These are phyloP conservation scores for Reticulascus tulasneorum DNA, from an alignment of 2,329 filamentous ascomycete species.

Conservation along the genomic window DNA sequence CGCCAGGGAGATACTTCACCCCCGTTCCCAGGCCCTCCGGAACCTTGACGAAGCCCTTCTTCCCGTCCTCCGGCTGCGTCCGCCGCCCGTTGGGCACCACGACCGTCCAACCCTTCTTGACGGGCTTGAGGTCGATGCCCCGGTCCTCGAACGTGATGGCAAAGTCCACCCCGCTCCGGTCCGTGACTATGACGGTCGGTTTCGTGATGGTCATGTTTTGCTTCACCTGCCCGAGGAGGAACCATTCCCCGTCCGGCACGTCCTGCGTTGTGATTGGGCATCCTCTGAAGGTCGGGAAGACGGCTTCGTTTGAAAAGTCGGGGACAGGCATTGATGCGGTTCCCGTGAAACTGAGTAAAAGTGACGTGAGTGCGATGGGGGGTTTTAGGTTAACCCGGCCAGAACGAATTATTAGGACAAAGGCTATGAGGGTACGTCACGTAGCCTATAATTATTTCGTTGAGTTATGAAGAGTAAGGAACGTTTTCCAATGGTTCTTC, in stretches of 20 bases:
- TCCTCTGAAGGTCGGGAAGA: conserved; percentile 30
- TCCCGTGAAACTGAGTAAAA: background rate
- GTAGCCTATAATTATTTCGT: too few species aligned
- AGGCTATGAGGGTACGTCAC: too few species aligned
- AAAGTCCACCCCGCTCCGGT: conserved; percentile 34
- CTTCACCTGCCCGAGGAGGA: conserved; percentile 41
- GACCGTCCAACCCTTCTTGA: conserved; percentile 35
- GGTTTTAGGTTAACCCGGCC: too few species aligned
- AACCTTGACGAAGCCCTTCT: conserved; percentile 35
- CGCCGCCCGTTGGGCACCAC: conserved; percentile 31
- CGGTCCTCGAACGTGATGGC: conserved; percentile 42
- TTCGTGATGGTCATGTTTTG: conserved; percentile 46
- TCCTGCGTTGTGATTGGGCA: conserved; percentile 21
- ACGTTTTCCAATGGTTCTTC: too few species aligned
- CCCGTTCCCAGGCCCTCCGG: conserved; percentile 23
- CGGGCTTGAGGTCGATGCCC: conserved; percentile 29
- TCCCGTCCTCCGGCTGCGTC: conserved; percentile 30
- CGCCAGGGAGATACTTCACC: conserved; percentile 30
- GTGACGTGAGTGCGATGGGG: too few species aligned
- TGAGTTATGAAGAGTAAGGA: too few species aligned
- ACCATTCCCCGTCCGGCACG: conserved; percentile 20
- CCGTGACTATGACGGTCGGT: conserved; percentile 42
- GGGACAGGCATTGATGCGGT: conserved; percentile 16
- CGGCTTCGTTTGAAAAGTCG: conserved; percentile 25
- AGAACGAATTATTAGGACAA: too few species aligned